phyloP scores from a whole-genome alignment of 345 rosid genomes.

The Trapa bicornis region DNA sequence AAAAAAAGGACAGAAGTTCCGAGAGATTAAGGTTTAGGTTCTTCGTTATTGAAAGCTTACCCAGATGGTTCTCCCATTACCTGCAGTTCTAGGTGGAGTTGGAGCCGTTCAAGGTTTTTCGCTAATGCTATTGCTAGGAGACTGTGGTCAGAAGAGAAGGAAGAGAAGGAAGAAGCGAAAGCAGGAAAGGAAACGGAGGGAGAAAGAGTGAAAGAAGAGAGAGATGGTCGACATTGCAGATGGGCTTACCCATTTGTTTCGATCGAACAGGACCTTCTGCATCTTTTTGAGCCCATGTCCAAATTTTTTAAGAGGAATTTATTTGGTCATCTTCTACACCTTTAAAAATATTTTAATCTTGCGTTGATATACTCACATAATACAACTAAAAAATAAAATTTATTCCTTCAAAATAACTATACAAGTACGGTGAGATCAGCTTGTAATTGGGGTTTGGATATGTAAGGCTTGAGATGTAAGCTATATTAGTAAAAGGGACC shows the following conservation, averaged over 20 bases:
- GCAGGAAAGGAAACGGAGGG: background rate
- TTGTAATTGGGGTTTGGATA: too few relatives aligned
- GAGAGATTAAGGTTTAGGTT: background rate
- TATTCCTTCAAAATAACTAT: too few relatives aligned
- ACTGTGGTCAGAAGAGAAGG: background rate
- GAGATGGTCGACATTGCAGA: background rate
- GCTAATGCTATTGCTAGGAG: slow-evolving; percentile 2
- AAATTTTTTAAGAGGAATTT: too few relatives aligned
- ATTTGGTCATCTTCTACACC: too few relatives aligned
- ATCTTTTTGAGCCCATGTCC: background rate
- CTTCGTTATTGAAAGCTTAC: background rate
- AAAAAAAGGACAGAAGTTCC: background rate
- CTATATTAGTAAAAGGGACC: too few relatives aligned
- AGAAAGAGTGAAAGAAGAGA: too few relatives aligned
- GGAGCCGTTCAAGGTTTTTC: slow-evolving; percentile 2
- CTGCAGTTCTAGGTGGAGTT: background rate
- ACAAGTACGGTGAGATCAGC: too few relatives aligned
- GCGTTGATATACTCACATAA: too few relatives aligned
- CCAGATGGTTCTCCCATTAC: background rate
- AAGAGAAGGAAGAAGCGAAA: background rate
- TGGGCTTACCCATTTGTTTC: slow-evolving; percentile 7
- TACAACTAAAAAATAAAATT: too few relatives aligned
- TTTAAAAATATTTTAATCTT: too few relatives aligned
- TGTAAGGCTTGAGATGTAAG: too few relatives aligned
- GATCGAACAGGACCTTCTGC: slow-evolving; percentile 1